A percentile compares a stretch with the other conserved stretches of the same genome.
These are phyloP conservation scores for Miamiensis avidus DNA, from an alignment of 169 alveolate species.

Conservation along the genomic window DNA sequence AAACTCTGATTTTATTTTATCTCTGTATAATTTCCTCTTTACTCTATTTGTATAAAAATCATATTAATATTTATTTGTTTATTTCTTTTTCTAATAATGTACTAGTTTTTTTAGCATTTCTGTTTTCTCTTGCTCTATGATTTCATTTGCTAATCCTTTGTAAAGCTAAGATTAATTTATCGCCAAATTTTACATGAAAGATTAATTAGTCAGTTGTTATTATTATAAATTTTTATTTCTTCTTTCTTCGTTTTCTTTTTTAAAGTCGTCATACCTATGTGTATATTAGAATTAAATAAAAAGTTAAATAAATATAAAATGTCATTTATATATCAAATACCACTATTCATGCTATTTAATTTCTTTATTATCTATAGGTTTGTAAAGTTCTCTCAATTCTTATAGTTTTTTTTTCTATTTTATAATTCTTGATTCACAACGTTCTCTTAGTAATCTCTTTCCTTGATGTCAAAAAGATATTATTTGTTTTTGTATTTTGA, in stretches of 20 bases:
- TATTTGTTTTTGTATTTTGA: too few relatives aligned
- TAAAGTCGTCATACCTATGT: neutral
- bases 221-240: too few relatives aligned
- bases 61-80: too few relatives aligned
- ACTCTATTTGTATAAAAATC: neutral
- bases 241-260: neutral
- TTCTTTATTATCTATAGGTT: neutral
- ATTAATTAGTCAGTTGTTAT: neutral
- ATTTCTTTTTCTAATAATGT: too few relatives aligned
- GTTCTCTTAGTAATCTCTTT: neutral
- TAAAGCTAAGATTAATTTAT: too few relatives aligned
- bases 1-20: neutral
- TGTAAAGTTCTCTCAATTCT: neutral
- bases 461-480: neutral
- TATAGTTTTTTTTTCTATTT: neutral
- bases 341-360: neutral
- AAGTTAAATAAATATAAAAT: too few relatives aligned
- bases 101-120: neutral
- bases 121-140: neutral
- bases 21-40: neutral
- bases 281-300: too few relatives aligned
- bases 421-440: neutral
- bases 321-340: neutral
- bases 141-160: neutral
- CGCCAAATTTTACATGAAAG: neutral